Evolutionary conservation across 352 stramenopile genomes (phyloP), one percentile per base, ranked within the genome.

Genomic region (Phytopythium chamaehyphon): DNA sequence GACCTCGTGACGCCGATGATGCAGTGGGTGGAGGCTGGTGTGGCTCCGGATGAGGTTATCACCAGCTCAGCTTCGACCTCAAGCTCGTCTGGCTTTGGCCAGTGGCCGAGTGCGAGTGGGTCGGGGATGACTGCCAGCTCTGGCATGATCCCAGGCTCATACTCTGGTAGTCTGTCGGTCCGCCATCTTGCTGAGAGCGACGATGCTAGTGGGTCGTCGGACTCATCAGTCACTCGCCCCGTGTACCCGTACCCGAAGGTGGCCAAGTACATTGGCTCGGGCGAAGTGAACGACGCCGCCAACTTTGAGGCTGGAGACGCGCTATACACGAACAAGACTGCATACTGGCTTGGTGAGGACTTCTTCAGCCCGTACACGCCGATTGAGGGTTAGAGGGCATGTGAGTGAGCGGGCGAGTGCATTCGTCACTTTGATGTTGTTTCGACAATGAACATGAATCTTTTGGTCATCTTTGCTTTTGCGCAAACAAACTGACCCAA

Each of bases 1-100:
- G 61, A 77, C n/a, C 49, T 77, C 5, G 43, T 77, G 18, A 66
- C 57, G 19, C 57, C 67, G 16, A 53, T 77, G 46, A 47, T 73
- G n/a, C 26, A 73, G 28, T 71, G 61, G 64, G 61, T 74, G n/a
- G 59, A 78, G 49, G 39, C 55, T 47, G 57, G 54, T 16, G 47
- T 33, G 0, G 47, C 52, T 12, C 64, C 64, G 0, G 55, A 62
- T 26, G 59, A 52, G 9, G 40, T 76, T 24, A 28, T 71, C 22
- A 62, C 52, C 16, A 71, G 51, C 45, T 53, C 59, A 22, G 51
- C 54, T 9, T 48, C 51, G 7, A 59, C 42, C 47, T 55, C 39
- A 2, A 55, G 51, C 15, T 33, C 47, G n/a, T 65, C 51, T 28
- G 49, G 55, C 47, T 71, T 71, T 28, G 63, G 63, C 5, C 63